Evolutionary conservation across 768 basidiomycete genomes (phyloP), one percentile per base, ranked within the genome.

Genomic region (Auricularia sp.): DNA sequence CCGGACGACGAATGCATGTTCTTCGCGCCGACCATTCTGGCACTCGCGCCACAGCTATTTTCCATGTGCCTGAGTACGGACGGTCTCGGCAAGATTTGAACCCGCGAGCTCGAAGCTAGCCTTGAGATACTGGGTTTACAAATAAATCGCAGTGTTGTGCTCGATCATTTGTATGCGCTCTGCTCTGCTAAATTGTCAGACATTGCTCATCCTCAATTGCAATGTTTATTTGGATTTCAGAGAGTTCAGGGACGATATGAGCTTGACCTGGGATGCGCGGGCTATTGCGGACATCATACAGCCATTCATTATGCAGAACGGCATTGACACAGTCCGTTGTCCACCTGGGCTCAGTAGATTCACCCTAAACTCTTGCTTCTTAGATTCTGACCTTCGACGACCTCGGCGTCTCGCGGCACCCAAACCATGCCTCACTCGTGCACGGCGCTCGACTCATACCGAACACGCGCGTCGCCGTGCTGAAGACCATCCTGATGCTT

Each of bases 1-100:
- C 94, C 94, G 2, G 94, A 97, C 72, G 94, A 98, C 73, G 94
- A 97, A 77, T 87, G 86, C 73, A 83, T 95, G 81, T 98, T 98
- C 80, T 98, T 98, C 73, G 86, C 87, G 3, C 94, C 94, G 0
- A 94, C 92, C 0, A 73, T 96, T 14, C 76, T 87, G 37, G 79
- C 82, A 2, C 78, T 94, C 37, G 69, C 72, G 14, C 70, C 68
- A 64, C 75, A 82, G 24, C 71, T 89, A 0, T 83, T 77, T 68
- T 89, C 83, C 0, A 71, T 95, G 18, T 94, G 91, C 66, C 71
- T 98, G 63, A 94, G 92, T 4, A 78, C 75, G 14, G 86, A 89
- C 62, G 91, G 92, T 1, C 77, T 92, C 1, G 94, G 94, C 6
- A 69, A 77, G 3, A 73, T 77, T 2, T 79, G 94, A 36, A 77